A percentile compares a stretch with the other conserved stretches of the same genome.
Evolutionary conservation across 306 rosid species (phyloP).

Genomic region (Lathyrus sativus): DNA sequence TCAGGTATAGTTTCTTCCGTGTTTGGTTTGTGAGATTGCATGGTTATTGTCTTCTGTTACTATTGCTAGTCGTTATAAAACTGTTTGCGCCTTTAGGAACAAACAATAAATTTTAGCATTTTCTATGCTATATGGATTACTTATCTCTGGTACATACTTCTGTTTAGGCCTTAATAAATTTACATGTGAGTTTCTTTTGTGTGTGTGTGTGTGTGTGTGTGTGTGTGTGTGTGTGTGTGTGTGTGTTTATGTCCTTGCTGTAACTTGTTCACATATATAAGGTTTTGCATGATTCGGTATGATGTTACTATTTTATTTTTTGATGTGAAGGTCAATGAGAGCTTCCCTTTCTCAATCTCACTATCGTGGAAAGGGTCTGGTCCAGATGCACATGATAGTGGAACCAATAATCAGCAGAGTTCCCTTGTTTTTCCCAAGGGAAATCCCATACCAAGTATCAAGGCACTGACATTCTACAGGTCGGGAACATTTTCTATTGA

Average conservation of each 20-base stretch:
- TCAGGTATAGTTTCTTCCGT: conserved; percentile 56
- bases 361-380: conserved; percentile 86
- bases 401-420: conserved; percentile 56
- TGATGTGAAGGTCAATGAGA: conserved; percentile 75
- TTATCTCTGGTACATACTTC: background rate
- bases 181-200: background rate
- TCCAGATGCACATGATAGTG: conserved; percentile 68
- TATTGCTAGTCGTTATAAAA: background rate
- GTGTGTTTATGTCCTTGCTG: background rate
- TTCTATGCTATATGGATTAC: background rate
- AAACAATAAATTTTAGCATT: background rate
- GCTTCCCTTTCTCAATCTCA: conserved; percentile 74
- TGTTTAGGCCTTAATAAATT: background rate
- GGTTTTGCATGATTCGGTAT: conserved; percentile 3
- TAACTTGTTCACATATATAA: conserved; percentile 3
- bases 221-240: background rate
- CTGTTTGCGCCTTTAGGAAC: conserved; percentile 6
- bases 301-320: conserved; percentile 7
- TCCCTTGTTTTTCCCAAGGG: conserved; percentile 82
- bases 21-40: background rate
- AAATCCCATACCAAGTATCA: conserved; percentile 73
- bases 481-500: conserved; percentile 82
- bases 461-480: conserved; percentile 83
- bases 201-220: background rate
- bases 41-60: background rate